phyloP scores from a whole-genome alignment of 768 basidiomycete species.

The Tephrocybe sp. region DNA sequence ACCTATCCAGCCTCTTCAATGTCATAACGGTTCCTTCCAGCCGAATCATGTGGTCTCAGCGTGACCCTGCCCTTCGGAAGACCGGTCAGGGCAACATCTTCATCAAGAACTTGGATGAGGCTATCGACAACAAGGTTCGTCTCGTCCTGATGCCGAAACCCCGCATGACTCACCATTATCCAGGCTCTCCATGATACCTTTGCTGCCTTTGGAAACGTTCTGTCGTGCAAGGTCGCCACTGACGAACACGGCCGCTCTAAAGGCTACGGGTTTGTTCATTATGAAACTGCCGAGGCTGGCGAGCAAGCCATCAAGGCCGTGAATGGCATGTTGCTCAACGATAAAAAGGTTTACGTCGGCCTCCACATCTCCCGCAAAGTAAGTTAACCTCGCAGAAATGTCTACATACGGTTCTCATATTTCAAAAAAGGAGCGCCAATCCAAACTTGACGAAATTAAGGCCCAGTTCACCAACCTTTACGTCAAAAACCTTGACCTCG shows the following conservation, averaged over 20 bases:
- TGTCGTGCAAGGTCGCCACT: slow-evolving; percentile 98
- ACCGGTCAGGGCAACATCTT: slow-evolving; percentile 99
- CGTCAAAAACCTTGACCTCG: slow-evolving; percentile 92
- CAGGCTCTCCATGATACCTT: slow-evolving; percentile 99
- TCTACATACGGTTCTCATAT: not conserved
- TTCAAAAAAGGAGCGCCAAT: slow-evolving; percentile 81
- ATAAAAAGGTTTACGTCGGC: slow-evolving; percentile 99
- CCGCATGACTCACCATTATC: slow-evolving; percentile 1
- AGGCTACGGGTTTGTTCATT: slow-evolving; percentile 99
- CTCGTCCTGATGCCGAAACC: not conserved
- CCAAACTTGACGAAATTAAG: slow-evolving; percentile 97
- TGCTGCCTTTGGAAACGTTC: slow-evolving; percentile 96
- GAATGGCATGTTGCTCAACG: slow-evolving; percentile 98
- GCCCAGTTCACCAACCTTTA: slow-evolving; percentile 98
- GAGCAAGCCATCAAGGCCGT: slow-evolving; percentile 97
- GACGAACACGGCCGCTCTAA: slow-evolving; percentile 95
- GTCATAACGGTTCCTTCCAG: slow-evolving; percentile 36
- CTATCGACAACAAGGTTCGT: slow-evolving; percentile 93
- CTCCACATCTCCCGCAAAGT: slow-evolving; percentile 97
- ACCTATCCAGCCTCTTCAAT: slow-evolving; percentile 10
- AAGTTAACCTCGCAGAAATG: slow-evolving; percentile 15
- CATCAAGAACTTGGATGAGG: slow-evolving; percentile 98
- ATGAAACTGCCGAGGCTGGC: slow-evolving; percentile 96
- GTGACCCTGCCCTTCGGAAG: slow-evolving; percentile 98
- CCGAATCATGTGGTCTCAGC: slow-evolving; percentile 99